Percentiles rank a stretch among this genome's conserved stretches.
Evolutionary conservation across 768 basidiomycete species (phyloP).

Genomic region (Rhodotorula taiwanensis): DNA sequence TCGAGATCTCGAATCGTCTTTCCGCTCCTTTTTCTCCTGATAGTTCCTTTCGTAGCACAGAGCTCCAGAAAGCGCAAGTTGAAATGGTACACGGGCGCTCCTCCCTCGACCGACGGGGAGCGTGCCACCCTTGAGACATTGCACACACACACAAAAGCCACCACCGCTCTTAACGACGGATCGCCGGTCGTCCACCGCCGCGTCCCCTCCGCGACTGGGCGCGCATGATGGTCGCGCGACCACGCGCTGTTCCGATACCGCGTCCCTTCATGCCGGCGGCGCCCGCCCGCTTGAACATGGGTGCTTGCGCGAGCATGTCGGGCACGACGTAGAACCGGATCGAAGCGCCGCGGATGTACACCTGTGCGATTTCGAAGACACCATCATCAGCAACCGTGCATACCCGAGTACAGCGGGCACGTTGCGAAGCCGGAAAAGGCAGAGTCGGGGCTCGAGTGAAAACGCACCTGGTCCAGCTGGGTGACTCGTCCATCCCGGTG

Average conservation of each 20-base stretch:
- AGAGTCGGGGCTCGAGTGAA: not conserved
- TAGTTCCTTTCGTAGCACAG: too few species aligned
- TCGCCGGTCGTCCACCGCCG: slow-evolving; percentile 15
- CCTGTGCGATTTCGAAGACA: slow-evolving; percentile 7
- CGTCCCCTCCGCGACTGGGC: slow-evolving; percentile 44
- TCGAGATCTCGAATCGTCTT: too few species aligned
- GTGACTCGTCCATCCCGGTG: slow-evolving; percentile 96
- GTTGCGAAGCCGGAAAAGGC: too few species aligned
- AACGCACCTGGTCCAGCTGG: slow-evolving; percentile 82
- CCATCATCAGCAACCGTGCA: too few species aligned
- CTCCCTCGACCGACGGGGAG: too few species aligned
- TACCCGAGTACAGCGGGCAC: too few species aligned
- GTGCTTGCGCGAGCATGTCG: slow-evolving; percentile 98
- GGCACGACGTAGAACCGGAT: slow-evolving; percentile 98
- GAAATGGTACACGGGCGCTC: not conserved
- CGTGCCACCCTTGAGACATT: too few species aligned
- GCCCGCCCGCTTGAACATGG: slow-evolving; percentile 94
- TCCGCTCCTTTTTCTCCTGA: too few species aligned
- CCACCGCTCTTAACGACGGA: slow-evolving; percentile 14
- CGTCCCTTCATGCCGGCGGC: slow-evolving; percentile 97
- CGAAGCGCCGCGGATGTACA: slow-evolving; percentile 95
- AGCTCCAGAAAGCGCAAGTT: too few species aligned
- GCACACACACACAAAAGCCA: too few species aligned
- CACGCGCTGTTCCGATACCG: slow-evolving; percentile 98
- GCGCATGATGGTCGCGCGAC: slow-evolving; percentile 96